Evolutionary conservation across 208 protist species (phyloP).

Genomic region (Sergeia podlipaevii): DNA sequence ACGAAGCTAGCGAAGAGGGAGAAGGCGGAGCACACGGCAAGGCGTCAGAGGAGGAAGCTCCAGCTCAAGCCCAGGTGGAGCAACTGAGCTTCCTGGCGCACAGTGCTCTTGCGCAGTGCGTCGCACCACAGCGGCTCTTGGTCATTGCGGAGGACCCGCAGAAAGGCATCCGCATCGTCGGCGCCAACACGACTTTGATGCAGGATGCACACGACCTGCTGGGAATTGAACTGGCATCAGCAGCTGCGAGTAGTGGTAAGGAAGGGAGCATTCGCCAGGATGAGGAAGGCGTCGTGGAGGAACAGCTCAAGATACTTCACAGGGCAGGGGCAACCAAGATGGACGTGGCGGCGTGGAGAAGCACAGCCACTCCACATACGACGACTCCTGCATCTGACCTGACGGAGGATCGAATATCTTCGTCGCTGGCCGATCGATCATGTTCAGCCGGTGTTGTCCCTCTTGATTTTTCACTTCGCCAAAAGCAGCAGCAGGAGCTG

Average conservation of each 20-base stretch:
- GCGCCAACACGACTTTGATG: slow-evolving; percentile 23
- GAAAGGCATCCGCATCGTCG: slow-evolving; percentile 40
- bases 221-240: too few relatives aligned
- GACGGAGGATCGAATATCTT: too few relatives aligned
- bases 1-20: not conserved
- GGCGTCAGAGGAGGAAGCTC: too few relatives aligned
- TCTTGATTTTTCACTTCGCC: too few relatives aligned
- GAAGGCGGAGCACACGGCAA: not conserved
- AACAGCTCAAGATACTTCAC: not conserved
- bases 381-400: too few relatives aligned
- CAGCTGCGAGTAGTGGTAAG: not conserved
- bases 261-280: not conserved
- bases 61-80: slow-evolving; percentile 16
- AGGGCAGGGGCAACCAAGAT: not conserved
- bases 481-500: not conserved
- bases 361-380: not conserved
- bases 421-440: too few relatives aligned
- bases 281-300: not conserved
- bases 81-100: slow-evolving; percentile 66
- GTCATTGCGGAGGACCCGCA: slow-evolving; percentile 56
- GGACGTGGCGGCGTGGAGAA: not conserved
- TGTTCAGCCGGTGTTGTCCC: not conserved
- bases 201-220: slow-evolving; percentile 35
- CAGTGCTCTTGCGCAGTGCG: slow-evolving; percentile 50
- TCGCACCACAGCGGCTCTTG: slow-evolving; percentile 57